Evolutionary conservation across 176 grass and related monocot species (phyloP).

Genomic region (Carex cristatella): DNA sequence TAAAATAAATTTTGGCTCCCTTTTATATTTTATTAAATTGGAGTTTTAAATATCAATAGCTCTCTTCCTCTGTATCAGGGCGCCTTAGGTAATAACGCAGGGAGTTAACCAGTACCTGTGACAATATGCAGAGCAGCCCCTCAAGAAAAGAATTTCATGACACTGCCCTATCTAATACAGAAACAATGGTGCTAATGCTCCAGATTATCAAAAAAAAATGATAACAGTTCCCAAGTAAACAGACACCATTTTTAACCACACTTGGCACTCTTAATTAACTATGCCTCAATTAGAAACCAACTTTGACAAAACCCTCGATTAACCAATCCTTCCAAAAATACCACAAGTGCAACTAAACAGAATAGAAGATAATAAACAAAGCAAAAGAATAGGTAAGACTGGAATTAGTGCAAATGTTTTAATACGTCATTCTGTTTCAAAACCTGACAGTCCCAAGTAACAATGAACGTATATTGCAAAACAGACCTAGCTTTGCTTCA

Average conservation of each 20-base stretch:
- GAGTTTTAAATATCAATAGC: constrained; percentile 52
- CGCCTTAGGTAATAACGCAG: constrained; percentile 87
- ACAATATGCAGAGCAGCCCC: background rate
- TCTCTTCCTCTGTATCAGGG: constrained; percentile 91
- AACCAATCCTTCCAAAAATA: background rate
- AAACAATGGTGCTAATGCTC: background rate
- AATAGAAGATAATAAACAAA: background rate
- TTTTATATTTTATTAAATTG: constrained; percentile 15
- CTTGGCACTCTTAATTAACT: background rate
- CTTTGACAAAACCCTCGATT: background rate
- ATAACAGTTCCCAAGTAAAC: background rate
- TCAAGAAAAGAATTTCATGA: background rate
- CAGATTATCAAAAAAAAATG: background rate
- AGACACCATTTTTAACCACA: background rate
- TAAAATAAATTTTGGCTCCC: constrained; percentile 5
- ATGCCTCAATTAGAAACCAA: background rate
- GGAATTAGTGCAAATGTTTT: background rate
- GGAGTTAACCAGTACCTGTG: constrained; percentile 58
- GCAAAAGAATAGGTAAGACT: background rate
- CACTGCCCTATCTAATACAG: background rate
- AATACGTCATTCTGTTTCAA: background rate
- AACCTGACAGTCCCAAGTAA: background rate
- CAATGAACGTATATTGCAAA: background rate
- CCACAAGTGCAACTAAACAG: background rate
- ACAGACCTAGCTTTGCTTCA: background rate